phyloP scores from a whole-genome alignment of 805 yeast genomes.

The Wickerhamomyces alni region DNA sequence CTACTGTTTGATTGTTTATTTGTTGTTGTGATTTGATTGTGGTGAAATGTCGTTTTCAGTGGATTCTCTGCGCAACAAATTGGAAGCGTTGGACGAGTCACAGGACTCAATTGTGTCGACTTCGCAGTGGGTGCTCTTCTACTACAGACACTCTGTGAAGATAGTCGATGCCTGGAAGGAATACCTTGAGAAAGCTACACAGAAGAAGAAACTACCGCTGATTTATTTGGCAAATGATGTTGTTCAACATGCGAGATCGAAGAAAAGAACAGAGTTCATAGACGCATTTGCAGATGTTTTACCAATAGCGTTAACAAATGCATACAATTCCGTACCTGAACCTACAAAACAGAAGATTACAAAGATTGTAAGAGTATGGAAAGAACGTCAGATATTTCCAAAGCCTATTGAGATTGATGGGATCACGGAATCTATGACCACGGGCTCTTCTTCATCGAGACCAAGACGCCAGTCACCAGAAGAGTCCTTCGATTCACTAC shows the following conservation, averaged over 20 bases:
- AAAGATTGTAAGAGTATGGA: slow-evolving; percentile 53
- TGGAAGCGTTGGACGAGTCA: slow-evolving; percentile 46
- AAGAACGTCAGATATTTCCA: slow-evolving; percentile 41
- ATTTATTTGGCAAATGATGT: slow-evolving; percentile 77
- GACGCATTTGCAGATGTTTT: slow-evolving; percentile 48
- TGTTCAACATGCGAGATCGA: slow-evolving; percentile 69
- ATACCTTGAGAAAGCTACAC: slow-evolving; percentile 27
- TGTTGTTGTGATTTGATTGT: no score
- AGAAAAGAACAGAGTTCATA: slow-evolving; percentile 52
- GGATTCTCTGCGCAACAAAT: slow-evolving; percentile 42
- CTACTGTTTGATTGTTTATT: no score
- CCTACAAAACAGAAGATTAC: slow-evolving; percentile 30
- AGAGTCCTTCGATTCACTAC: not conserved
- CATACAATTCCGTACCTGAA: slow-evolving; percentile 14
- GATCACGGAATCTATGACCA: not conserved
- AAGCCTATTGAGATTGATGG: slow-evolving; percentile 10
- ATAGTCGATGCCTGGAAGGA: slow-evolving; percentile 50
- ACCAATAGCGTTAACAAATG: slow-evolving; percentile 32
- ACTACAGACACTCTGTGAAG: slow-evolving; percentile 49
- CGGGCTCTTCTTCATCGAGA: not conserved
- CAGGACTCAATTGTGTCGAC: slow-evolving; percentile 71
- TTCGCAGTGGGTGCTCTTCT: slow-evolving; percentile 69
- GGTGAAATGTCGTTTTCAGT: slow-evolving; percentile 45
- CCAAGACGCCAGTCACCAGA: not conserved
- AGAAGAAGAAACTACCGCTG: slow-evolving; percentile 45